Evolutionary conservation across 1,284 basidiomycete genomes (phyloP).

Genomic region (Boletus mariae): DNA sequence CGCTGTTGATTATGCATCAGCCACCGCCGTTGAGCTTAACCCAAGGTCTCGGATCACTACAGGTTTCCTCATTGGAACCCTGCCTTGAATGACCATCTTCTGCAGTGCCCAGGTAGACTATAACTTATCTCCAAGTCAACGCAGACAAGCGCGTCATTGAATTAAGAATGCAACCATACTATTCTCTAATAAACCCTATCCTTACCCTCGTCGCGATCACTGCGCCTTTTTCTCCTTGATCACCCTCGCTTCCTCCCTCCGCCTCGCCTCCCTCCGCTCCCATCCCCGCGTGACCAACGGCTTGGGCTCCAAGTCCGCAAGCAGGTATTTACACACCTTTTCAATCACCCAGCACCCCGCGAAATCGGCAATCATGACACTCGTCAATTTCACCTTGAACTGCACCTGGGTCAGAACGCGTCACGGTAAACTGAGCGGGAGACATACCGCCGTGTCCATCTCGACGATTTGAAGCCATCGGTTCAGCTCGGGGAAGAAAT

Average conservation of each 20-base stretch:
- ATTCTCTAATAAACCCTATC: not conserved
- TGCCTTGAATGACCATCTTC: too few species aligned
- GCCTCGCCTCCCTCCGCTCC: constrained; percentile 59
- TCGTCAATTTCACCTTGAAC: constrained; percentile 80
- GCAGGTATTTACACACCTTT: constrained; percentile 77
- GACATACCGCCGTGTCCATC: constrained; percentile 72
- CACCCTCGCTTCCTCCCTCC: constrained; percentile 26
- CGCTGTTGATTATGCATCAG: too few species aligned
- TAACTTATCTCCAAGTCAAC: not conserved
- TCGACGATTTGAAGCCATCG: constrained; percentile 96
- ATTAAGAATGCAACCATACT: not conserved
- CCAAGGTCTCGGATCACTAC: too few species aligned
- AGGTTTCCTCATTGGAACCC: too few species aligned
- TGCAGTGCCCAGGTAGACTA: too few species aligned
- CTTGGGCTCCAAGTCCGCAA: constrained; percentile 87
- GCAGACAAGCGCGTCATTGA: not conserved
- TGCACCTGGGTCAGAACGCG: constrained; percentile 25
- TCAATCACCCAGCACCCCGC: constrained; percentile 86
- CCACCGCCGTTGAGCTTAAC: too few species aligned
- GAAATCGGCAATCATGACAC: constrained; percentile 86
- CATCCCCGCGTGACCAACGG: constrained; percentile 80
- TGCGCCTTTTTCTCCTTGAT: constrained; percentile 28
- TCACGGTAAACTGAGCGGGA: not conserved
- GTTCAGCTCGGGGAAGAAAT: constrained; percentile 94
- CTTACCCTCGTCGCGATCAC: constrained; percentile 7